Base-by-base conservation (phyloP, 2,329 filamentous ascomycete genomes). In the Aureobasidium sp. region DNA sequence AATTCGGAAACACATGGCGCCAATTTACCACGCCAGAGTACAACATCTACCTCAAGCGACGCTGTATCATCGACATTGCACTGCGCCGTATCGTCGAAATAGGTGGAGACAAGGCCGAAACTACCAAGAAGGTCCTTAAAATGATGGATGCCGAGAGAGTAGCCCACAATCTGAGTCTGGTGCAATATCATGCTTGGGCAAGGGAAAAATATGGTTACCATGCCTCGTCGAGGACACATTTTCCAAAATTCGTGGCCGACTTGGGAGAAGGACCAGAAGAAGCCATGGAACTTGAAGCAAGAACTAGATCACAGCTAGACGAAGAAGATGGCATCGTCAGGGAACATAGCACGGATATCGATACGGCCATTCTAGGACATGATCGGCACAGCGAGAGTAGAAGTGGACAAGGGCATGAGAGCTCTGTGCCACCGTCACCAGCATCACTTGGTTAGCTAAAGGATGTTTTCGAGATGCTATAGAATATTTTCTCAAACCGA, bases 241-340 rank as follows among this genome's bases (percentile, higher is more conserved):
- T 44, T 4, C 52, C 36, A 12, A 56, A 56, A 13, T 39, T 20
- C 8, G 36, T 53, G 9, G 50, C 50, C 1, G 50, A 53, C 3
- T 39, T 56, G 52, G 52, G 52, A 34, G 52, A 56, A n/a, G 39
- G 15, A 8, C 52, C 37, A 6, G 52, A 56, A n/a, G 52, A 56
- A 20, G 52, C 52, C 3, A 15, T 44, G n/a, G 52, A 44, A 10
- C 36, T 56, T 5, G 39, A 56, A 10, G 52, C 37, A 23, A 32
- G 52, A 34, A 41, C 52, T 15, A 42, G 37, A 23, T 27, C 23
- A 1, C 52, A 56, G 13, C 37, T 32, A n/a, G 52, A 56, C 23
- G 52, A 56, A 1, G 52, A 44, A 34, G 26, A 56, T 7, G 26
- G 39, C 9, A 12, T 23, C 6, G 23, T 20, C 5, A 42, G 39